Base-by-base conservation (phyloP, 2,329 filamentous ascomycete genomes). In the Colletotrichum abscissum region DNA sequence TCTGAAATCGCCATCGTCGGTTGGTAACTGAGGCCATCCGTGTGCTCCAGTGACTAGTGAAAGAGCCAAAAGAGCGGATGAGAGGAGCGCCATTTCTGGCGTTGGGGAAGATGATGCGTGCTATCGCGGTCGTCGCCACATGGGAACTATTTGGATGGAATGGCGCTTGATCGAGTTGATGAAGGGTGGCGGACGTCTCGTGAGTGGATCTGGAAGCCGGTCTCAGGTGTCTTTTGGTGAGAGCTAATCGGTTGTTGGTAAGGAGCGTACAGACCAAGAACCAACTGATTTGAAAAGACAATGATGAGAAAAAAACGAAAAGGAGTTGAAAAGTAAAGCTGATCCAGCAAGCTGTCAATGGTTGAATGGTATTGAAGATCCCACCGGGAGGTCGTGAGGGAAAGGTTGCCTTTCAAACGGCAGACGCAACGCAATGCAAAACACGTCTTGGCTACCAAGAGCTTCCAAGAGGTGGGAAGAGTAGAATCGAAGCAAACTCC, bases 11-110 rank as follows among this genome's bases (percentile, higher is more conserved):
- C 64, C 73, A 24, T 76, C 74, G 60, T 69, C 68, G 22, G 67
- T 67, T 28, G 75, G 75, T 49, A 76, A 63, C 38, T 73, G 73
- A n/a, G 74, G 73, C 74, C 74, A 75, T 64, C 73, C 75, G 46
- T 33, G 63, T 5, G 35, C 58, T 35, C 52, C 55, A 38, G 64
- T 42, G 63, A 75, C 42, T 30, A 75, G 46, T 46, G 67, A 74
- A 12, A 69, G 56, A 57, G 74, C 75, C 74, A 76, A 60, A 12
- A 73, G 55, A 42, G 63, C 67, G 62, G 65, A 74, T 22, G 59
- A 69, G 35, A 67, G 67, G 22, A 74, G 33, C 49, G 68, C 46
- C 70, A 73, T 73, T 55, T 35, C 70, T 69, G 66, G 54, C 66
- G 70, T 60, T 54, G 63, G 46, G 26, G 46, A 60, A 54, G 28